Percentiles rank a stretch among this genome's conserved stretches.
Evolutionary conservation across 2,329 filamentous ascomycete genomes (phyloP).

Genomic region (Periconia sp.): DNA sequence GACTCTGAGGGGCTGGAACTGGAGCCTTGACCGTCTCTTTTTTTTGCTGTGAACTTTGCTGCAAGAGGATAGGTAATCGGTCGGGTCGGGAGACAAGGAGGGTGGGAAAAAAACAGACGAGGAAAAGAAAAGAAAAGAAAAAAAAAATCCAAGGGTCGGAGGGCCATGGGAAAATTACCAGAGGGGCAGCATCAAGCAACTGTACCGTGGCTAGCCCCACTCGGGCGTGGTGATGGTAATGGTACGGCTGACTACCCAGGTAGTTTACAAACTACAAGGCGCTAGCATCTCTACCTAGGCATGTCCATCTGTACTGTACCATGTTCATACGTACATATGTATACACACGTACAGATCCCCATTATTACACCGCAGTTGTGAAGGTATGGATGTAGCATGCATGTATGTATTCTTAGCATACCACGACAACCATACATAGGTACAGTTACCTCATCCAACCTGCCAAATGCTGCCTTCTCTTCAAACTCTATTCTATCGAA

Average conservation of each 20-base stretch:
- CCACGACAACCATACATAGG: too few relatives aligned
- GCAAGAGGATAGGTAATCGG: not conserved
- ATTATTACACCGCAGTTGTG: not conserved
- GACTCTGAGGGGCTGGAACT: constrained; percentile 8
- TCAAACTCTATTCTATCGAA: too few relatives aligned
- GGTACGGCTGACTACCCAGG: too few relatives aligned
- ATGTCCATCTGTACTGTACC: not conserved
- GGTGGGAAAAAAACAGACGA: too few relatives aligned
- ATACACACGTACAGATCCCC: not conserved
- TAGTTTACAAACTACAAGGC: too few relatives aligned
- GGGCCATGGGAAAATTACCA: not conserved
- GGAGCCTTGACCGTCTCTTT: constrained; percentile 17
- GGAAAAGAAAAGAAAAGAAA: not conserved
- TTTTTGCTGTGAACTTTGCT: not conserved
- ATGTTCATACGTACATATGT: not conserved
- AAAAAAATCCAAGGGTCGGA: not conserved
- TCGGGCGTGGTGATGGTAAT: too few relatives aligned
- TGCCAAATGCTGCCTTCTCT: too few relatives aligned
- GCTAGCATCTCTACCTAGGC: not conserved
- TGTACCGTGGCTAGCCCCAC: not conserved
- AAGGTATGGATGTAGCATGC: too few relatives aligned
- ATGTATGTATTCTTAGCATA: too few relatives aligned
- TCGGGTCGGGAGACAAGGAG: not conserved
- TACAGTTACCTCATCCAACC: too few relatives aligned
- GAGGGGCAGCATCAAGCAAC: not conserved